A percentile compares a stretch with the other conserved stretches of the same genome.
phyloP scores from a whole-genome alignment of 306 rosid genomes.

The Urtica urens region DNA sequence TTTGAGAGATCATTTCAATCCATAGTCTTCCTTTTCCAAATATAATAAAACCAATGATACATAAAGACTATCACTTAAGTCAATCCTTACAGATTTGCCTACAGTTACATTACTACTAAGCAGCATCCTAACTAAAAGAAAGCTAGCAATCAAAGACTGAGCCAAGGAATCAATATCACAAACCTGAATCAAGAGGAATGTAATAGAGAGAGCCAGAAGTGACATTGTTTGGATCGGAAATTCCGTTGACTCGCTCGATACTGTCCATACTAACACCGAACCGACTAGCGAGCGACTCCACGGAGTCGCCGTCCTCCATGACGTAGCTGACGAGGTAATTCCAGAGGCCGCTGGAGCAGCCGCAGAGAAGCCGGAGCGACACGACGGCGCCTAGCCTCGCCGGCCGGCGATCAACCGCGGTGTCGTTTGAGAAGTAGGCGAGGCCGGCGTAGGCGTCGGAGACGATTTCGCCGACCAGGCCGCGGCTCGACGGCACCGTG shows the following conservation, averaged over 20 bases:
- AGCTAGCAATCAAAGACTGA: slow-evolving; percentile 2
- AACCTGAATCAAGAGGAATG: slow-evolving; percentile 86
- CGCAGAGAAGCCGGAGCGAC: slow-evolving; percentile 74
- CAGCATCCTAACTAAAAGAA: slow-evolving; percentile 6
- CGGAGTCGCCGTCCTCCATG: slow-evolving; percentile 73
- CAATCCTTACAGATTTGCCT: not conserved
- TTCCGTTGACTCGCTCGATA: slow-evolving; percentile 71
- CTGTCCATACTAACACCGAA: slow-evolving; percentile 96
- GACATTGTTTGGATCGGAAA: slow-evolving; percentile 67
- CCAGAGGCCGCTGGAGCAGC: slow-evolving; percentile 86
- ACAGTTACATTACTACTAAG: not conserved
- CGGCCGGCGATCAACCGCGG: slow-evolving; percentile 44
- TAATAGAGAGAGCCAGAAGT: slow-evolving; percentile 76
- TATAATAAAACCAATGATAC: too few relatives aligned
- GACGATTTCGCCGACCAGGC: slow-evolving; percentile 52
- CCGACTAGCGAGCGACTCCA: slow-evolving; percentile 73
- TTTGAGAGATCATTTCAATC: not conserved
- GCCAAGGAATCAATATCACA: slow-evolving; percentile 1
- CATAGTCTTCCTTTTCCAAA: too few relatives aligned
- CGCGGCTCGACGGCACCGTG: slow-evolving; percentile 63
- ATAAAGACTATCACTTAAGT: too few relatives aligned
- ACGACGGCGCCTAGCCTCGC: slow-evolving; percentile 66
- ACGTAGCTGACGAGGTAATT: slow-evolving; percentile 88
- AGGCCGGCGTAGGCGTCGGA: slow-evolving; percentile 71
- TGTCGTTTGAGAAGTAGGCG: slow-evolving; percentile 44